Conservation (phyloP, 352 stramenopile genomes). For the Globisporangium solare region DNA sequence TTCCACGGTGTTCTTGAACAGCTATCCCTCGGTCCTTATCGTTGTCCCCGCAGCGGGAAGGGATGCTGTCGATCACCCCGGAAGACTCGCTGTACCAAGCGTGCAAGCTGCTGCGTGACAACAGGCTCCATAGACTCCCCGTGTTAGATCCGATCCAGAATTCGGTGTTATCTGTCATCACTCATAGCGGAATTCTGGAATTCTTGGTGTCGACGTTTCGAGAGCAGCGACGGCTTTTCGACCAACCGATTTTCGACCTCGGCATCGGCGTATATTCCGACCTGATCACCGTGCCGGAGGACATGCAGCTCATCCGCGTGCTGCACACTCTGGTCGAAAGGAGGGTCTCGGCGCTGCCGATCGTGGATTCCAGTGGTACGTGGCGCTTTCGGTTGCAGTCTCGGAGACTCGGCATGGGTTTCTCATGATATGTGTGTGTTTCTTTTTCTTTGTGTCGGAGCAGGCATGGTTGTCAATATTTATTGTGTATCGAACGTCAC, state of each 20-base stretch:
- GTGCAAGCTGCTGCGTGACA: constrained; percentile 82
- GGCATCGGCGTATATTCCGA: constrained; percentile 93
- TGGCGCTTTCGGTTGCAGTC: not conserved
- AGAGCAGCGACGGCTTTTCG: constrained; percentile 95
- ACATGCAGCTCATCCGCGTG: constrained; percentile 93
- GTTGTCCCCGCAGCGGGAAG: constrained; percentile 49
- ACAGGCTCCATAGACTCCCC: constrained; percentile 92
- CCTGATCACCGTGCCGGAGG: constrained; percentile 90
- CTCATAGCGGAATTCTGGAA: constrained; percentile 92
- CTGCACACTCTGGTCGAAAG: constrained; percentile 84
- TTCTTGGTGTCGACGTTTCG: constrained; percentile 96
- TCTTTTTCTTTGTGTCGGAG: constrained; percentile 1
- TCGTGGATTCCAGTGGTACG: constrained; percentile 78
- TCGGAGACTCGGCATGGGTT: not conserved
- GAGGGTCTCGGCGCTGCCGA: constrained; percentile 78
- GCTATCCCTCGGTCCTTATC: constrained; percentile 84
- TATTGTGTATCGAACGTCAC: constrained; percentile 90
- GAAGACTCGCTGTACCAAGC: constrained; percentile 89
- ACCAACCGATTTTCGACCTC: constrained; percentile 95
- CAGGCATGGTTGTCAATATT: constrained; percentile 89
- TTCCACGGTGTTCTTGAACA: constrained; percentile 18
- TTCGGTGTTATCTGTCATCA: constrained; percentile 92
- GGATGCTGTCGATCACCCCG: constrained; percentile 81
- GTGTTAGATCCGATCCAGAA: constrained; percentile 92
- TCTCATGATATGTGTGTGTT: constrained; percentile 8